Evolutionary conservation across 257 asterid species (phyloP).

Genomic region (Cordia subcordata): DNA sequence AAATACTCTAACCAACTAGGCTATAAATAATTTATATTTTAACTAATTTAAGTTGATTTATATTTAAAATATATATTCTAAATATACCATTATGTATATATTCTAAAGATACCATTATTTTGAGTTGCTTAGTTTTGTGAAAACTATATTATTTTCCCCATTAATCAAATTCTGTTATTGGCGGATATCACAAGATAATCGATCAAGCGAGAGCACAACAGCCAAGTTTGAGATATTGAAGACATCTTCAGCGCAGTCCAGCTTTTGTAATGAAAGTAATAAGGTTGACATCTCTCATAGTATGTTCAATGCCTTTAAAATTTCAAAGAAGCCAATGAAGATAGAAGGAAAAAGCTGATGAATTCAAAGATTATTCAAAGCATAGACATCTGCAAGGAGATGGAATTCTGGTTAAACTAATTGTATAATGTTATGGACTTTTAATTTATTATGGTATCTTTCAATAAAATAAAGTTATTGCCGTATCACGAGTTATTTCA

Average conservation of each 20-base stretch:
- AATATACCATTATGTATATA: too few relatives aligned
- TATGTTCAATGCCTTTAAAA: constrained; percentile 50
- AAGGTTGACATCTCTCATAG: constrained; percentile 45
- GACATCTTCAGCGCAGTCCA: constrained; percentile 41
- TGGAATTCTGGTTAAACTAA: too few relatives aligned
- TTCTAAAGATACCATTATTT: too few relatives aligned
- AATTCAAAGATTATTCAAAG: not conserved
- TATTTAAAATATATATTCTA: too few relatives aligned
- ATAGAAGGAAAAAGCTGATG: constrained; percentile 35
- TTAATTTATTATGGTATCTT: too few relatives aligned
- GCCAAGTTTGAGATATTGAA: constrained; percentile 48
- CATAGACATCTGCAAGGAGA: too few relatives aligned
- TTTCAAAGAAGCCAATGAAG: constrained; percentile 46
- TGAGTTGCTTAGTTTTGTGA: not conserved
- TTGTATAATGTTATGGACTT: too few relatives aligned
- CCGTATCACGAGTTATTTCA: too few relatives aligned
- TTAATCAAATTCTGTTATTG: constrained; percentile 13
- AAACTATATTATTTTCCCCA: not conserved
- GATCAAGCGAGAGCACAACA: constrained; percentile 10
- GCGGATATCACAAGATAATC: constrained; percentile 26
- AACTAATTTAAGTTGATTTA: too few relatives aligned
- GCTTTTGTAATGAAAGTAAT: constrained; percentile 26
- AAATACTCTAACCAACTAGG: too few relatives aligned
- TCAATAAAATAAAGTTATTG: too few relatives aligned
- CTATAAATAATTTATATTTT: too few relatives aligned